phyloP scores from a whole-genome alignment of 2,329 filamentous ascomycete species.

The Dactylellina haptotyla region DNA sequence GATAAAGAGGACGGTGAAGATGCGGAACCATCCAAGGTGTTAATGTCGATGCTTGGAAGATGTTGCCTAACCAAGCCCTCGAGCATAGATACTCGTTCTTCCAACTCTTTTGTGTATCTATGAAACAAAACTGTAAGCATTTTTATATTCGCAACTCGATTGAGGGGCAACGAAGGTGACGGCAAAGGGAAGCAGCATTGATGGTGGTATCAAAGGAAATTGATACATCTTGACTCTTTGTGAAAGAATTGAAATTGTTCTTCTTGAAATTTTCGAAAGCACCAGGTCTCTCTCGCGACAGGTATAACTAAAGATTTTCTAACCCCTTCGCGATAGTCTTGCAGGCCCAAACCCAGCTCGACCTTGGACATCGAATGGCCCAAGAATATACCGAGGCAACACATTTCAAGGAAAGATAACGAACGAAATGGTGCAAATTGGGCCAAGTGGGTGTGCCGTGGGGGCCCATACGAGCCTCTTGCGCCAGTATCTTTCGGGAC shows the following conservation, averaged over 20 bases:
- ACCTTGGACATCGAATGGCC: conserved; percentile 9
- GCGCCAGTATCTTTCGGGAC: conserved; percentile 45
- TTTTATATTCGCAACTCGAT: conserved; percentile 55
- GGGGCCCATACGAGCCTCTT: conserved; percentile 27
- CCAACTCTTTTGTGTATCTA: conserved; percentile 52
- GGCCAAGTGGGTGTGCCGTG: conserved; percentile 15
- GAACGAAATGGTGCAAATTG: conserved; percentile 29
- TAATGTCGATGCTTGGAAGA: conserved; percentile 46
- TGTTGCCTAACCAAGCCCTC: conserved; percentile 51
- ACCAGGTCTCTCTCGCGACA: conserved; percentile 38
- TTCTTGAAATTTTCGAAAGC: conserved; percentile 38
- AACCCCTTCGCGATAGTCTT: conserved; percentile 45
- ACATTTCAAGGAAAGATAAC: conserved; percentile 53
- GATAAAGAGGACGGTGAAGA: conserved; percentile 47
- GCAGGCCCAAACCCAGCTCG: conserved; percentile 43
- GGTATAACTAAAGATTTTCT: conserved; percentile 38
- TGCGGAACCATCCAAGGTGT: conserved; percentile 42
- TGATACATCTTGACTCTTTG: conserved; percentile 40
- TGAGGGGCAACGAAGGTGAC: background rate
- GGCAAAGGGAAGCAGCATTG: conserved; percentile 45
- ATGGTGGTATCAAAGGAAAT: conserved; percentile 23
- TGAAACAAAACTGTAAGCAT: conserved; percentile 49
- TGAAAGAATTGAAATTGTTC: conserved; percentile 9
- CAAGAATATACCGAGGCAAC: conserved; percentile 26
- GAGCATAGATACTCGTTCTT: conserved; percentile 48